Evolutionary conservation across 2,329 filamentous ascomycete genomes (phyloP).

Genomic region (Monosporascus sp.): DNA sequence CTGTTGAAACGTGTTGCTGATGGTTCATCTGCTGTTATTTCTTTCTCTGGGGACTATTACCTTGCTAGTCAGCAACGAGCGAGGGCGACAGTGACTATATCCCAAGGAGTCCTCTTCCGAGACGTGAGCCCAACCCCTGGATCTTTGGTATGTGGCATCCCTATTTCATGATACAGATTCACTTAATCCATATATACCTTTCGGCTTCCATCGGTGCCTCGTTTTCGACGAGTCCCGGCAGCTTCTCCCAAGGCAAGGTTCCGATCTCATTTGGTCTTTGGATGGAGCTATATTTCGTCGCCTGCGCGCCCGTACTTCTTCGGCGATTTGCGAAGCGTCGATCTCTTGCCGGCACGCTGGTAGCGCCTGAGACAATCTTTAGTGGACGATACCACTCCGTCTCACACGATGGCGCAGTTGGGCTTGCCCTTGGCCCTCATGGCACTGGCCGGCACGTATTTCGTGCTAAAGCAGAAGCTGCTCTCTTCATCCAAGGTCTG

Average conservation of each 20-base stretch:
- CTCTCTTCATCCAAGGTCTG: slow-evolving; percentile 62
- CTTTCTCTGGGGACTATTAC: too few species aligned
- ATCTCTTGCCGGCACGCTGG: slow-evolving; percentile 65
- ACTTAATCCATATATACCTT: too few species aligned
- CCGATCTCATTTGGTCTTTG: slow-evolving; percentile 67
- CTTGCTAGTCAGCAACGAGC: too few species aligned
- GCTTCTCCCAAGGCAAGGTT: slow-evolving; percentile 67
- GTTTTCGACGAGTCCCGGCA: slow-evolving; percentile 70
- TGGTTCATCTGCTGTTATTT: too few species aligned
- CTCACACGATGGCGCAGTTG: slow-evolving; percentile 59
- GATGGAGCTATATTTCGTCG: slow-evolving; percentile 72
- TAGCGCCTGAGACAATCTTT: slow-evolving; percentile 65
- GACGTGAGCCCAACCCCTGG: too few species aligned
- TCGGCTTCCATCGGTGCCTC: slow-evolving; percentile 63
- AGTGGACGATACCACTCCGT: slow-evolving; percentile 70
- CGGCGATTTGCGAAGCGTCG: slow-evolving; percentile 70
- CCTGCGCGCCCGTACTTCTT: slow-evolving; percentile 60
- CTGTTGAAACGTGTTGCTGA: too few species aligned
- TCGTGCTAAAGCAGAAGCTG: slow-evolving; percentile 51
- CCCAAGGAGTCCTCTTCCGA: too few species aligned
- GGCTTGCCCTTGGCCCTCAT: slow-evolving; percentile 57
- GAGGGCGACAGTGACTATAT: too few species aligned
- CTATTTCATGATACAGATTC: too few species aligned
- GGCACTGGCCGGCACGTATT: slow-evolving; percentile 38
- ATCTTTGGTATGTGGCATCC: too few species aligned